phyloP scores from a whole-genome alignment of 2,329 filamentous ascomycete genomes.

The Colletotrichum somersetense region DNA sequence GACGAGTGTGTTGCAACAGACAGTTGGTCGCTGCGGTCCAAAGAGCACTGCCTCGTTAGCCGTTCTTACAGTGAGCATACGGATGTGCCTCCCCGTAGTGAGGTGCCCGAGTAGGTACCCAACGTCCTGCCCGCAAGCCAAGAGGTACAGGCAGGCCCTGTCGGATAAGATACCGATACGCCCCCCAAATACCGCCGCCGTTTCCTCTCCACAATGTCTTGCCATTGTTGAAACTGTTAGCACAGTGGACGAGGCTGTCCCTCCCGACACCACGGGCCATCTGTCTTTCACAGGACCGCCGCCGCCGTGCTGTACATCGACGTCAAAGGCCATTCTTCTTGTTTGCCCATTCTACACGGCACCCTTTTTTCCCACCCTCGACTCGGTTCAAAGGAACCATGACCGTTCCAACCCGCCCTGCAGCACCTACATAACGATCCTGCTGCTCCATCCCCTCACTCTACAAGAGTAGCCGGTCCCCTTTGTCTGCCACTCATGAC shows the following conservation, averaged over 20 bases:
- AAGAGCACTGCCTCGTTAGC: constrained; percentile 15
- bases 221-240: constrained; percentile 38
- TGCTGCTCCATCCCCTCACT: constrained; percentile 2
- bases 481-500: constrained; percentile 40
- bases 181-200: constrained; percentile 32
- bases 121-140: neutral
- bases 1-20: neutral
- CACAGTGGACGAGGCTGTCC: constrained; percentile 30
- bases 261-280: constrained; percentile 35
- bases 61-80: neutral
- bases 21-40: neutral
- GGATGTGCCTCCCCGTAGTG: no score
- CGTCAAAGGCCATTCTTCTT: constrained; percentile 33
- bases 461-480: constrained; percentile 31
- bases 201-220: constrained; percentile 40
- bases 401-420: constrained; percentile 16
- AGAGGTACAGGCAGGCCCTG: constrained; percentile 24
- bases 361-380: neutral
- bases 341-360: constrained; percentile 22
- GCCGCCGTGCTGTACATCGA: neutral
- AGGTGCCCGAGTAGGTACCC: neutral
- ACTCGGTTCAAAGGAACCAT: constrained; percentile 31
- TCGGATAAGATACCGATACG: constrained; percentile 33
- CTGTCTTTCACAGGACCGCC: constrained; percentile 30
- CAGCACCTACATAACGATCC: constrained; percentile 25